phyloP scores from a whole-genome alignment of 2,329 filamentous ascomycete species.

The Pseudogymnoascus sp. region DNA sequence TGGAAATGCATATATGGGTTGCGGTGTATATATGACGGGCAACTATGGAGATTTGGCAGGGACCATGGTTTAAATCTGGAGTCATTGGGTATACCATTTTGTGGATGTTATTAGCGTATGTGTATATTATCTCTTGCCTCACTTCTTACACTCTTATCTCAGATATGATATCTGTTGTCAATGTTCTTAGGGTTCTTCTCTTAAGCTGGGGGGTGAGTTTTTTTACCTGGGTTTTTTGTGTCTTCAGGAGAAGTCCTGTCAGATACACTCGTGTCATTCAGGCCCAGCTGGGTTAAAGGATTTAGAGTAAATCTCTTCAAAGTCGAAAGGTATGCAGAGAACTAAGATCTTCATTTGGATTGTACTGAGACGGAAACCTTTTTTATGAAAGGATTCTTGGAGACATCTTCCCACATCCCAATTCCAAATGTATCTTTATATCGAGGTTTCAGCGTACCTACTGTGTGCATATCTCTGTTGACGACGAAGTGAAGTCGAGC shows the following conservation, averaged over 20 bases:
- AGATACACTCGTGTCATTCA: neutral
- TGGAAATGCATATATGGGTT: neutral
- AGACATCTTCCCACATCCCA: neutral
- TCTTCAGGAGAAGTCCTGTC: neutral
- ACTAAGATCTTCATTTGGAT: neutral
- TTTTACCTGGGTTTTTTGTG: neutral
- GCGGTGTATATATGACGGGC: neutral
- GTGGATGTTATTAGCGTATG: neutral
- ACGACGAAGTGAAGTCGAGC: neutral
- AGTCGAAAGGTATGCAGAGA: neutral
- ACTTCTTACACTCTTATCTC: neutral
- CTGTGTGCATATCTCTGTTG: neutral
- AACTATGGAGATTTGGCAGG: neutral
- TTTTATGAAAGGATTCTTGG: neutral
- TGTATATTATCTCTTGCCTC: constrained; percentile 9
- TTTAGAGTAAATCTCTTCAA: neutral
- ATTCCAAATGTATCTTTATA: neutral
- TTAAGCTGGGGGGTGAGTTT: neutral
- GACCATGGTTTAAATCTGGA: neutral
- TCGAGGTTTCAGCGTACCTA: neutral
- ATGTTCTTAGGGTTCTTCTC: neutral
- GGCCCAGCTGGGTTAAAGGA: neutral
- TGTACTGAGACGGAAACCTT: too few relatives aligned
- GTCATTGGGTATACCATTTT: neutral
- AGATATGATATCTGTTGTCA: neutral